These are phyloP conservation scores for Saussurea involucrata DNA, from an alignment of 129 eudicot genomes.

Conservation along the genomic window DNA sequence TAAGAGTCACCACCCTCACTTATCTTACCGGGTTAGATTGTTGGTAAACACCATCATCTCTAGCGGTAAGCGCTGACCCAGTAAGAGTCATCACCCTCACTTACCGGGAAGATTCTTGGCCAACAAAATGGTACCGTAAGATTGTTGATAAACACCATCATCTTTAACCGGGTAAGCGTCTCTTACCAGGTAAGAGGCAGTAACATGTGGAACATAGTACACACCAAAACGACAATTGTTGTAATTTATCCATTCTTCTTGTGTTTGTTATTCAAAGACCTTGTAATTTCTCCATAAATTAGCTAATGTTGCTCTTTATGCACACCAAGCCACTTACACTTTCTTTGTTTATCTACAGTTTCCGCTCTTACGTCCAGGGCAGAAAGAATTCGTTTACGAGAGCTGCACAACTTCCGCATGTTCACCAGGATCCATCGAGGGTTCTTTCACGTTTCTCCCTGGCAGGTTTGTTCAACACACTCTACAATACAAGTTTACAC, in stretches of 20 bases:
- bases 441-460: conserved; percentile 82
- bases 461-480: conserved; percentile 51
- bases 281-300: background rate
- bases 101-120: too few relatives aligned
- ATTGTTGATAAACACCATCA: too few relatives aligned
- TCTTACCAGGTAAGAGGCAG: too few relatives aligned
- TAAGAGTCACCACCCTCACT: too few relatives aligned
- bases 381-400: conserved; percentile 80
- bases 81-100: too few relatives aligned
- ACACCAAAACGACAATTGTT: background rate
- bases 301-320: background rate
- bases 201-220: background rate
- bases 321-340: background rate
- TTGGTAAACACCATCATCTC: too few relatives aligned
- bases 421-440: conserved; percentile 71
- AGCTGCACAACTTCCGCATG: conserved; percentile 46
- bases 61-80: too few relatives aligned
- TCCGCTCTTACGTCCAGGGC: conserved; percentile 66
- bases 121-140: too few relatives aligned
- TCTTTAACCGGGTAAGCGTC: too few relatives aligned
- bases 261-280: background rate
- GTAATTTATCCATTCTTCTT: background rate
- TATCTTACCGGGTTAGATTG: too few relatives aligned
- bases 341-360: conserved; percentile 37
- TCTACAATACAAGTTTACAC: background rate